phyloP scores from a whole-genome alignment of 2,329 filamentous ascomycete genomes.

The Cadophora sp. region DNA sequence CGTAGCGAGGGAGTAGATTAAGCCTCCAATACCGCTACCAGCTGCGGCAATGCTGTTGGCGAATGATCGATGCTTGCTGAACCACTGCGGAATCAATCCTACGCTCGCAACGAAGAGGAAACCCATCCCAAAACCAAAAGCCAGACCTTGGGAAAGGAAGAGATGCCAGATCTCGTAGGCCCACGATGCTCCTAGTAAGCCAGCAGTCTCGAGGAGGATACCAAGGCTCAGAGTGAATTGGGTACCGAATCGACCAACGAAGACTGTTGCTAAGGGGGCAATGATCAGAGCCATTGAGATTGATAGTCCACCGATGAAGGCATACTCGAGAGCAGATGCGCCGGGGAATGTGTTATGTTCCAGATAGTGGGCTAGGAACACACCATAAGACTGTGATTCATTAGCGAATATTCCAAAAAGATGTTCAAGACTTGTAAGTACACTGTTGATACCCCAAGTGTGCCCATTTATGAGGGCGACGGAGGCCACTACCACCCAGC shows the following conservation, averaged over 20 bases:
- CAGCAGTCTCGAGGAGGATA: conserved; percentile 66
- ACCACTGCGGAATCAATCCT: conserved; percentile 67
- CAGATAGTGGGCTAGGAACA: conserved; percentile 81
- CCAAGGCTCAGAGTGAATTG: conserved; percentile 69
- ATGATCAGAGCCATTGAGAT: conserved; percentile 71
- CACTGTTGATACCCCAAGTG: conserved; percentile 52
- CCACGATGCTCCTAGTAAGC: conserved; percentile 75
- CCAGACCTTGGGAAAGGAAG: conserved; percentile 75
- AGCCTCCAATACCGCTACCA: conserved; percentile 75
- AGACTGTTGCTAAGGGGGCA: conserved; percentile 60
- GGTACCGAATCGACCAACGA: conserved; percentile 67
- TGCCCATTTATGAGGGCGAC: conserved; percentile 53
- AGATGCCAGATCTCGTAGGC: conserved; percentile 75
- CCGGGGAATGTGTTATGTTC: conserved; percentile 66
- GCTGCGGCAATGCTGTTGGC: conserved; percentile 70
- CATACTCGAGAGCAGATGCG: conserved; percentile 70
- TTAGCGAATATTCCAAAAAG: conserved; percentile 23
- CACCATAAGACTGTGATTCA: conserved; percentile 64
- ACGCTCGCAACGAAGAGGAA: conserved; percentile 75
- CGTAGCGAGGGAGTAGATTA: conserved; percentile 59
- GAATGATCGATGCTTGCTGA: conserved; percentile 59
- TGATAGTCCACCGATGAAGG: conserved; percentile 77
- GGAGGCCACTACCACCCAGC: conserved; percentile 60
- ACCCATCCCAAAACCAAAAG: conserved; percentile 81
- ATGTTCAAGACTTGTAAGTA: conserved; percentile 23